Evolutionary conservation across 257 asterid genomes (phyloP).

Genomic region (Salvia hispanica): DNA sequence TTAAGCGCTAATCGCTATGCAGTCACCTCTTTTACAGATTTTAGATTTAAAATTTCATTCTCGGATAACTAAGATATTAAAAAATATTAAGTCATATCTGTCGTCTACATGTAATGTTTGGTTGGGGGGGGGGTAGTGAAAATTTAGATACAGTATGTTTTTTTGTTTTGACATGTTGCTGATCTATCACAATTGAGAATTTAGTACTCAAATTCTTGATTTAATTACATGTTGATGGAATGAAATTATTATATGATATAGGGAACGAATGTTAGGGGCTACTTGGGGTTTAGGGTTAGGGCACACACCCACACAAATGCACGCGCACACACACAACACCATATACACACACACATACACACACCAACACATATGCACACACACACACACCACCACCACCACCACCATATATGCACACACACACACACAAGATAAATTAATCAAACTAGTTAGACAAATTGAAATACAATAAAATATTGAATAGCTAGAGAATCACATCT

Average conservation of each 20-base stretch:
- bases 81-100: background rate
- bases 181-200: background rate
- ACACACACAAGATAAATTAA: too few species aligned
- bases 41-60: background rate
- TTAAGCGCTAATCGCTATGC: background rate
- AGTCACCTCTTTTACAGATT: background rate
- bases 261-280: background rate
- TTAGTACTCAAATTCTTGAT: background rate
- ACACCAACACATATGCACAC: too few species aligned
- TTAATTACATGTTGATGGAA: background rate
- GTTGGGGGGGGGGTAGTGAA: background rate
- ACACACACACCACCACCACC: too few species aligned
- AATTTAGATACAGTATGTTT: background rate
- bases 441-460: too few species aligned
- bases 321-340: too few species aligned
- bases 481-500: too few species aligned
- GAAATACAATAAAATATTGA: too few species aligned
- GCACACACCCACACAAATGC: too few species aligned
- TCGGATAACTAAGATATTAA: background rate
- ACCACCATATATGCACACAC: too few species aligned
- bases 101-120: background rate
- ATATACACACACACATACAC: too few species aligned
- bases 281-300: too few species aligned
- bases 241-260: background rate
- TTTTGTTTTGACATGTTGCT: background rate